These are phyloP conservation scores for Suillus fuscotomentosus DNA, from an alignment of 768 basidiomycete genomes.

Conservation along the genomic window DNA sequence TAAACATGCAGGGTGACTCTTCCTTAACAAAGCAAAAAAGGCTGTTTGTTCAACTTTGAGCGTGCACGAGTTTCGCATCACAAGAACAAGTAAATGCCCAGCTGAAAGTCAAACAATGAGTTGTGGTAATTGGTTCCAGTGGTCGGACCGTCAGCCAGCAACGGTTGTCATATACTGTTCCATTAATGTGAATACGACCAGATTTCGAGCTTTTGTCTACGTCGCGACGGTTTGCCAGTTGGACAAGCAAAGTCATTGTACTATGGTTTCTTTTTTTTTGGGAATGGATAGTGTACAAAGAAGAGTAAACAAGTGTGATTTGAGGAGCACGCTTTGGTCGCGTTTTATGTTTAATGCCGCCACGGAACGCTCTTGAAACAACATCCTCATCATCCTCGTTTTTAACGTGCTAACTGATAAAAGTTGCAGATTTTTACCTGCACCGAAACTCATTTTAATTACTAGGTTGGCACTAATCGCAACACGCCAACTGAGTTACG, in stretches of 20 bases:
- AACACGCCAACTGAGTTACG: neutral
- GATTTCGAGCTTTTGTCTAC: neutral
- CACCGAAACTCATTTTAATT: neutral
- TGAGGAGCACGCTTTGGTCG: constrained; percentile 8
- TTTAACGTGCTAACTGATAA: neutral
- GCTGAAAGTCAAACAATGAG: neutral
- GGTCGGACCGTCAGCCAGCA: neutral
- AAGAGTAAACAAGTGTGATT: constrained; percentile 24
- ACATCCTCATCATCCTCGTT: neutral
- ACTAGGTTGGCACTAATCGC: neutral
- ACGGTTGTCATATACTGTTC: neutral
- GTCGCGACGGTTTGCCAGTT: neutral
- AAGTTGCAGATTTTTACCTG: neutral
- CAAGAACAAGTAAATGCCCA: neutral
- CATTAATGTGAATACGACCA: neutral
- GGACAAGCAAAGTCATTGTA: constrained; percentile 5
- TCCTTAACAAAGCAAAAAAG: neutral
- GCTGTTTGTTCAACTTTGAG: neutral
- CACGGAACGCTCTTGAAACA: constrained; percentile 5
- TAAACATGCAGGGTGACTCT: neutral
- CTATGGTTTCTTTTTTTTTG: constrained; percentile 4
- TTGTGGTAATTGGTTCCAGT: neutral
- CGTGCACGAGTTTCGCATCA: neutral
- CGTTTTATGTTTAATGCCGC: constrained; percentile 13
- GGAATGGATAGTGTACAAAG: constrained; percentile 15